These are phyloP conservation scores for Cryptosporidium xiaoi DNA, from an alignment of 169 alveolate species.

Conservation along the genomic window DNA sequence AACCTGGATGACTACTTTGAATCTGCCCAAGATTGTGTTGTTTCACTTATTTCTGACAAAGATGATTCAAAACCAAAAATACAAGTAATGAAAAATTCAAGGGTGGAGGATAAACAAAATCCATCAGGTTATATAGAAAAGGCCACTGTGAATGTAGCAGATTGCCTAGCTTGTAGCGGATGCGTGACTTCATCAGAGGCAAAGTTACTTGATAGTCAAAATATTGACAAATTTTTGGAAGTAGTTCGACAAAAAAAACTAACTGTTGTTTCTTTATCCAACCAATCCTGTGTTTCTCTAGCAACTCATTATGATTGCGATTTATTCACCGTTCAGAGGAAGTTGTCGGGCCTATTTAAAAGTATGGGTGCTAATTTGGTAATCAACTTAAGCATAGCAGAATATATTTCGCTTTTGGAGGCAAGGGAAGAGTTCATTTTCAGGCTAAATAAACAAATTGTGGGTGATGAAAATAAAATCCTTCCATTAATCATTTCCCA, in stretches of 20 bases:
- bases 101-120: background rate
- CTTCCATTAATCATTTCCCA: slow-evolving; percentile 87
- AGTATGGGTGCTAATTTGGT: slow-evolving; percentile 79
- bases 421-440: slow-evolving; percentile 76
- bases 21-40: slow-evolving; percentile 88
- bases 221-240: slow-evolving; percentile 82
- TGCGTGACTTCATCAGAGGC: slow-evolving; percentile 94
- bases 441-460: slow-evolving; percentile 12
- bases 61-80: slow-evolving; percentile 64
- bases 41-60: slow-evolving; percentile 80
- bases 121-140: slow-evolving; percentile 21
- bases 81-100: slow-evolving; percentile 21
- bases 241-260: slow-evolving; percentile 72
- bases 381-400: slow-evolving; percentile 77
- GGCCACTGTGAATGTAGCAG: slow-evolving; percentile 87
- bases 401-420: slow-evolving; percentile 73
- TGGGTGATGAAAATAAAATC: background rate
- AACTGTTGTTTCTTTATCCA: slow-evolving; percentile 86
- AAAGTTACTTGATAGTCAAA: slow-evolving; percentile 84
- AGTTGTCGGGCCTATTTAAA: slow-evolving; percentile 76
- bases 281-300: slow-evolving; percentile 86
- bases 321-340: slow-evolving; percentile 75
- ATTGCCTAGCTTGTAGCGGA: slow-evolving; percentile 93
- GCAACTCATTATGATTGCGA: slow-evolving; percentile 78
- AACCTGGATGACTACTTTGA: slow-evolving; percentile 87